phyloP scores from a whole-genome alignment of 1,284 basidiomycete species.

The Papiliotrema laurentii region DNA sequence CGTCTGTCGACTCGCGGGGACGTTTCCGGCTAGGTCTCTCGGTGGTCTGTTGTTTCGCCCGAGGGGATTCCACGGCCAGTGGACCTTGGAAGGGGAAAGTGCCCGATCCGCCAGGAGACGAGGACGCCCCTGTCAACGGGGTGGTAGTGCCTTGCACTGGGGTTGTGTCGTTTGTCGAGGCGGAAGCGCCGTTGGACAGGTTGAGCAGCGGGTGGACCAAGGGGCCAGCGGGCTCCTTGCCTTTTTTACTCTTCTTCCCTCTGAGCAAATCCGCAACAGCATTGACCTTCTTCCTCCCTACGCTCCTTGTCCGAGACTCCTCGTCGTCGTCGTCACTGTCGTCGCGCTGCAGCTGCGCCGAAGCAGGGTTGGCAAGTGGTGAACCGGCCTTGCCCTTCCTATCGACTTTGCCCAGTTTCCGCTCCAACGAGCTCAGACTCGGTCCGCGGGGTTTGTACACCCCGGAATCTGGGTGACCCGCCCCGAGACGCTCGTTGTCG shows the following conservation, averaged over 20 bases:
- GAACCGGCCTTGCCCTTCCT: constrained; percentile 10
- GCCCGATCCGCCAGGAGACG: constrained; percentile 17
- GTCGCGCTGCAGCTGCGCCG: neutral
- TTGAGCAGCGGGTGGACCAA: constrained; percentile 8
- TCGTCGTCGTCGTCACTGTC: constrained; percentile 23
- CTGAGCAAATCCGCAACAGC: constrained; percentile 19
- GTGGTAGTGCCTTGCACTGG: neutral
- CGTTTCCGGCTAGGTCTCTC: constrained; percentile 3
- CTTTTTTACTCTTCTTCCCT: constrained; percentile 23
- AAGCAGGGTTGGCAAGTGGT: constrained; percentile 5
- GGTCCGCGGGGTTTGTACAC: constrained; percentile 6
- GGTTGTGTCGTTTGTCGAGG: neutral
- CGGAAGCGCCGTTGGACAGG: neutral
- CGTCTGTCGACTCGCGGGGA: constrained; percentile 1
- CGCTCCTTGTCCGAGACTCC: constrained; percentile 17
- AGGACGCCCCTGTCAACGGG: neutral
- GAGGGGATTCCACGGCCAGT: constrained; percentile 11
- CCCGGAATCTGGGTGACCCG: constrained; percentile 35
- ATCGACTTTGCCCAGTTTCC: constrained; percentile 10
- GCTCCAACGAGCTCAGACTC: constrained; percentile 8
- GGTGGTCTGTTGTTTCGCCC: constrained; percentile 2
- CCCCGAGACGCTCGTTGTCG: constrained; percentile 24
- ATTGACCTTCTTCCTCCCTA: constrained; percentile 16
- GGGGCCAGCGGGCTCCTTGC: constrained; percentile 3
- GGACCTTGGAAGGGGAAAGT: constrained; percentile 23